Evolutionary conservation across 2,329 filamentous ascomycete species (phyloP).

Genomic region (Phyllosticta citriasiana): DNA sequence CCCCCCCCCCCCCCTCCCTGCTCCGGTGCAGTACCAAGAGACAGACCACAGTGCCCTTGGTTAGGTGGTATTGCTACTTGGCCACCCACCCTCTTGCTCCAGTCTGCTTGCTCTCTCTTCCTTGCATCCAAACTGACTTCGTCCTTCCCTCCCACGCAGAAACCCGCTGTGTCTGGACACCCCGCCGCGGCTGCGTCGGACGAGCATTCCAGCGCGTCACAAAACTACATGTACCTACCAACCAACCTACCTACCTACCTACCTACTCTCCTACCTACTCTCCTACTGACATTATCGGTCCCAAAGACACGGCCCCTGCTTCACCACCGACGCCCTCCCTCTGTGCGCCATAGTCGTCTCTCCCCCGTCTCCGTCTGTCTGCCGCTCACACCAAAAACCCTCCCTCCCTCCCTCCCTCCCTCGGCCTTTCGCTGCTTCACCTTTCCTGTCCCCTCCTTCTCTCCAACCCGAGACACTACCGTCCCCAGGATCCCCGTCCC

Average conservation of each 20-base stretch:
- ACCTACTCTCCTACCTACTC: no score
- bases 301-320: neutral
- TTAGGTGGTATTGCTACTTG: no score
- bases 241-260: no score
- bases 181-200: conserved; percentile 2
- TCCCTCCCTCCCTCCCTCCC: neutral
- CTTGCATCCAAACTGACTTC: conserved; percentile 7
- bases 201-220: conserved; percentile 4
- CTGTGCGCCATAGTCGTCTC: neutral
- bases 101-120: neutral
- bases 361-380: neutral
- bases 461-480: neutral
- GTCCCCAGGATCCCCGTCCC: neutral
- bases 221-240: neutral
- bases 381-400: neutral
- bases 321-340: neutral
- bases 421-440: neutral
- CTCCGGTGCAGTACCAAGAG: no score
- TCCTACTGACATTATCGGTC: neutral
- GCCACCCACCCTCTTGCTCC: no score
- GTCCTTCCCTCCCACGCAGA: conserved; percentile 2
- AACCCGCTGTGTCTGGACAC: conserved; percentile 4
- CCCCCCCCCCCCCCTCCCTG: no score
- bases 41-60: no score
- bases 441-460: no score